These are phyloP conservation scores for Coemansia sp. DNA, from an alignment of 192 early-diverging fungal genomes.

Conservation along the genomic window DNA sequence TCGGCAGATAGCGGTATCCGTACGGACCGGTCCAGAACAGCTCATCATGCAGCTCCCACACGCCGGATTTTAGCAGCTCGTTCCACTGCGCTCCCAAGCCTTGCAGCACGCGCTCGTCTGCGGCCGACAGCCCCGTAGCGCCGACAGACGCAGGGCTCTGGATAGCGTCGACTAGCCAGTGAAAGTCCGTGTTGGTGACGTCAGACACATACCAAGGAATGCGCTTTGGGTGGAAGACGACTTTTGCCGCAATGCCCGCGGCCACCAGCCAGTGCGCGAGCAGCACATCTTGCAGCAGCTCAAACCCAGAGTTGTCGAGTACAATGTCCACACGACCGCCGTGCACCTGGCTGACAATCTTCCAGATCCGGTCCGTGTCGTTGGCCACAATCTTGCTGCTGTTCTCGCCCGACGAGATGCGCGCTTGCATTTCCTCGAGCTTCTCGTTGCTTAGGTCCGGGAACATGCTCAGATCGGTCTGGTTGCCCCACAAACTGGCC, in stretches of 20 bases:
- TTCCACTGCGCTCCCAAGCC: conserved; percentile 66
- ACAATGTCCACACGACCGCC: conserved; percentile 76
- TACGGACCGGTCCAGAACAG: conserved; percentile 87
- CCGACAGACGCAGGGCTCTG: conserved; percentile 21
- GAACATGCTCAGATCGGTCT: conserved; percentile 79
- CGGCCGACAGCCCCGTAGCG: conserved; percentile 21
- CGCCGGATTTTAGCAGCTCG: conserved; percentile 59
- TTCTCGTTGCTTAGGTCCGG: conserved; percentile 66
- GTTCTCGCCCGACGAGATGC: conserved; percentile 48
- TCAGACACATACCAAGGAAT: conserved; percentile 98
- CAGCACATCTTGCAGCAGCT: conserved; percentile 83
- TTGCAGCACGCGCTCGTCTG: conserved; percentile 50
- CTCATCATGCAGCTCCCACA: conserved; percentile 69
- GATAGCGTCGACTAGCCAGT: conserved; percentile 57
- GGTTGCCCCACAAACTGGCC: conserved; percentile 89
- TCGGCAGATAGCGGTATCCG: conserved; percentile 76
- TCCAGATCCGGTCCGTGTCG: conserved; percentile 67
- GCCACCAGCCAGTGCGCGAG: conserved; percentile 83
- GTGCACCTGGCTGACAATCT: conserved; percentile 55
- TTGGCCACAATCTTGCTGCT: conserved; percentile 68
- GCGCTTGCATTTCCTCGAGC: conserved; percentile 68
- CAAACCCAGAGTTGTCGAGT: conserved; percentile 92
- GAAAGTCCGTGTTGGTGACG: conserved; percentile 79
- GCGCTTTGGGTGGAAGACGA: conserved; percentile 83
- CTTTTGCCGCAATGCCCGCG: conserved; percentile 59